Evolutionary conservation across 257 asterid species (phyloP).

Genomic region (Solanum boliviense): DNA sequence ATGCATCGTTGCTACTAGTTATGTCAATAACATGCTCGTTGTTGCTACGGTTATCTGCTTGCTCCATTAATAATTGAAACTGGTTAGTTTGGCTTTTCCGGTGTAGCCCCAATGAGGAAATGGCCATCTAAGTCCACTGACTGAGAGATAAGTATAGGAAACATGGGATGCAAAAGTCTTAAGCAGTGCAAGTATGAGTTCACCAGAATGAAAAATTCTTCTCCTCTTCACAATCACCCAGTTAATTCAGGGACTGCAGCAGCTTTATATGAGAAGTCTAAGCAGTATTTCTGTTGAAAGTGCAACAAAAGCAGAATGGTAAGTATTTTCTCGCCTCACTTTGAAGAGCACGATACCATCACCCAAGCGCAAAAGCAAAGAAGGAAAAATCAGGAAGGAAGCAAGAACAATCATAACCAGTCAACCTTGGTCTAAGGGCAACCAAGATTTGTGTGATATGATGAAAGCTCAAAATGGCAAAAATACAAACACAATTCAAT

Average conservation of each 20-base stretch:
- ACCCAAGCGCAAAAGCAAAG: neutral
- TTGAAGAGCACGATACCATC: neutral
- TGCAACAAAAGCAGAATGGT: neutral
- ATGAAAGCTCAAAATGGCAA: neutral
- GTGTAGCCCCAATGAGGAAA: conserved; percentile 50
- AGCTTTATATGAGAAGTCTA: neutral
- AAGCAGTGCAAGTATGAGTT: conserved; percentile 2
- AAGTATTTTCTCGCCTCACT: neutral
- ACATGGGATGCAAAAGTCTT: conserved; percentile 31
- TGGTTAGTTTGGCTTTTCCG: conserved; percentile 39
- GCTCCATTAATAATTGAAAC: conserved; percentile 59
- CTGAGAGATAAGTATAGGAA: conserved; percentile 20
- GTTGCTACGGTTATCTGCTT: conserved; percentile 20
- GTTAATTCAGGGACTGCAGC: neutral
- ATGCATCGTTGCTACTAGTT: conserved; percentile 39
- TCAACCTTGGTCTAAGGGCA: neutral
- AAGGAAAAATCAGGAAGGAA: neutral
- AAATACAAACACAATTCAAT: neutral
- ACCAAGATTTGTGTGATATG: neutral
- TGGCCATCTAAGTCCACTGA: conserved; percentile 47
- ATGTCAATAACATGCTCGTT: conserved; percentile 61
- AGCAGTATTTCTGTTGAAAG: neutral
- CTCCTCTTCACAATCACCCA: neutral
- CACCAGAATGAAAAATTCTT: neutral
- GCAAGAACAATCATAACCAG: neutral